These are phyloP conservation scores for Ceratobasidium sp. DNA, from an alignment of 1,284 basidiomycete genomes.

Conservation along the genomic window DNA sequence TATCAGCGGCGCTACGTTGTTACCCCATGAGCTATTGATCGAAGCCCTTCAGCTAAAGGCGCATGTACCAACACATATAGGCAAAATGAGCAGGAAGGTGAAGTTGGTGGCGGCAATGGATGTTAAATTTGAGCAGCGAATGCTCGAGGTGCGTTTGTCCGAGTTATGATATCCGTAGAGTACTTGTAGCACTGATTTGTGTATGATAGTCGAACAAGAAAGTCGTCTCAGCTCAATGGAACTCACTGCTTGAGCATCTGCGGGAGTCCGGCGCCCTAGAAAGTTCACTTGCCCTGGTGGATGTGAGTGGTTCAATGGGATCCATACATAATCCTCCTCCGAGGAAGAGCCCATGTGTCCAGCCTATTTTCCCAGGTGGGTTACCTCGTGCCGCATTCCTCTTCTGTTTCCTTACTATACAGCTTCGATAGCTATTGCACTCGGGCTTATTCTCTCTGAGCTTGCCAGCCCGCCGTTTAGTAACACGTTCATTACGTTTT, in stretches of 20 bases:
- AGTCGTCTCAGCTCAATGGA: conserved; percentile 72
- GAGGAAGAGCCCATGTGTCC: conserved; percentile 12
- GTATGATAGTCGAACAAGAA: conserved; percentile 50
- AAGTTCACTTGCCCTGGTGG: conserved; percentile 72
- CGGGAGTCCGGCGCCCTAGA: conserved; percentile 65
- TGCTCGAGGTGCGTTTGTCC: conserved; percentile 24
- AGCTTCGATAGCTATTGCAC: conserved; percentile 59
- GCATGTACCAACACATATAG: not conserved
- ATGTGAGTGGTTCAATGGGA: conserved; percentile 80
- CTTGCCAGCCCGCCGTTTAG: conserved; percentile 71
- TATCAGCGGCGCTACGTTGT: conserved; percentile 70
- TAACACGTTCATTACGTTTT: conserved; percentile 74
- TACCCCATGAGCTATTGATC: conserved; percentile 66
- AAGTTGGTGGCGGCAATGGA: conserved; percentile 5
- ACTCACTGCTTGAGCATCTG: conserved; percentile 63
- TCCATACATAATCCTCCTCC: not conserved
- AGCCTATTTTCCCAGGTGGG: conserved; percentile 63
- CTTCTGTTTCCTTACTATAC: not conserved
- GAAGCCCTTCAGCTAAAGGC: conserved; percentile 52
- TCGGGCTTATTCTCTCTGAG: conserved; percentile 70
- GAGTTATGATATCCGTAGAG: too few species aligned
- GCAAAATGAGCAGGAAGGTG: not conserved
- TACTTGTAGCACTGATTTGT: not conserved
- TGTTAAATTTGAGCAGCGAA: conserved; percentile 14
- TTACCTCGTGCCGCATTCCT: not conserved